These are phyloP conservation scores for Lactarius sanguifluus DNA, from an alignment of 768 basidiomycete species.

Conservation along the genomic window DNA sequence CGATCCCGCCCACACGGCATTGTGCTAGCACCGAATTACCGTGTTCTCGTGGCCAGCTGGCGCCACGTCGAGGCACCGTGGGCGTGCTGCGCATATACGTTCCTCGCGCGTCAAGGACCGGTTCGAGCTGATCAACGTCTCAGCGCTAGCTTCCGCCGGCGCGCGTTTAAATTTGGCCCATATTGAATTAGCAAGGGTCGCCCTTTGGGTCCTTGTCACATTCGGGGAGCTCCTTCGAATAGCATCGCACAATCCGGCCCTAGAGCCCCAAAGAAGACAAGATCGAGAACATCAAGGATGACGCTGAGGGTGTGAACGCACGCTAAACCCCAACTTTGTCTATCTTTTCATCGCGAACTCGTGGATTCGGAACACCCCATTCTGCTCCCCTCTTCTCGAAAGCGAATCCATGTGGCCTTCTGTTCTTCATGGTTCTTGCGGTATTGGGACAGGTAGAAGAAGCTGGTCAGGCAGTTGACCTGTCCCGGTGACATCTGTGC, in stretches of 20 bases:
- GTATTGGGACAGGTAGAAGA: neutral
- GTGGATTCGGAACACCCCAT: neutral
- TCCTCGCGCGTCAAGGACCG: neutral
- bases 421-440: neutral
- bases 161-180: slow-evolving; percentile 4
- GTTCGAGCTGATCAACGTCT: slow-evolving; percentile 17
- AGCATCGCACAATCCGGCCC: neutral
- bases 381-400: slow-evolving; percentile 10
- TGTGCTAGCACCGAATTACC: neutral
- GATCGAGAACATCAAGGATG: neutral
- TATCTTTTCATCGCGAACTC: neutral
- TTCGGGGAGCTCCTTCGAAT: neutral
- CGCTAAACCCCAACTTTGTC: neutral
- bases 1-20: neutral
- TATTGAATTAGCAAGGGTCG: neutral
- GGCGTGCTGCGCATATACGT: neutral
- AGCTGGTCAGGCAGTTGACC: neutral
- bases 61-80: neutral
- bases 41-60: neutral
- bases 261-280: slow-evolving; percentile 12
- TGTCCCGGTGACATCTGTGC: neutral
- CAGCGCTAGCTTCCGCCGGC: neutral
- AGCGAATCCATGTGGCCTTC: slow-evolving; percentile 2
- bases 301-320: neutral
- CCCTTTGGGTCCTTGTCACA: neutral